Evolutionary conservation across 2,329 filamentous ascomycete species (phyloP), one percentile per base, ranked within the genome.

Genomic region (Thermothelomyces thermophilus): DNA sequence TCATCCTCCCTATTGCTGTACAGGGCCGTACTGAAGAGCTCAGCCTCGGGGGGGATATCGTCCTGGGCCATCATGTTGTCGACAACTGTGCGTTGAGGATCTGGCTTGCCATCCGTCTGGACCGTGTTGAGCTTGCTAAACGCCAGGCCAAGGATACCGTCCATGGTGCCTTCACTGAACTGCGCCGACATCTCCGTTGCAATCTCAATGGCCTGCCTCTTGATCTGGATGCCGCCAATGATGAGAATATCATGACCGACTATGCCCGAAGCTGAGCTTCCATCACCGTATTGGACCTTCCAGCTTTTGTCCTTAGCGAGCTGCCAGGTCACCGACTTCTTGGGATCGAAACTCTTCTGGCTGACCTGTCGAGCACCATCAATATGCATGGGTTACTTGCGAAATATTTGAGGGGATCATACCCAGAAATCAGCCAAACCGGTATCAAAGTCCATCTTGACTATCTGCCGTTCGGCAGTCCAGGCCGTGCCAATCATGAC

Each of bases 401-500:
- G 14, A 1, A 28, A 14, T 4, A 11, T 10, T 19, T n/a, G 20
- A 14, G 13, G 19, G 22, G 2, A 6, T 55, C 71, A 58, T 68
- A 81, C 77, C 84, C 82, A 87, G 19, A 85, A 71, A 68, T 87
- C 84, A 17, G 82, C 75, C 10, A 81, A 85, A 17, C 83, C 83
- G 34, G 83, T 86, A 63, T 88, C 84, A 54, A 87, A 86, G 60
- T 86, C 77, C 13, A 87, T 64, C 55, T 73, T 74, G 37, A 83
- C 57, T 40, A 68, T 79, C 68, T 87, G 83, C 1, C 73, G 65
- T 14, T 83, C 83, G 1, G 13, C 26, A 14, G 30, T 31, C 30
- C 13, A 11, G 30, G 13, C 39, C 3, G 77, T 83, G 24, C 85
- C 85, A 53, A 88, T 82, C 13, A 68, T 62, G 22, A 87, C 77